phyloP scores from a whole-genome alignment of 176 grass and related monocot species.

The Eremochloa ophiuroides region DNA sequence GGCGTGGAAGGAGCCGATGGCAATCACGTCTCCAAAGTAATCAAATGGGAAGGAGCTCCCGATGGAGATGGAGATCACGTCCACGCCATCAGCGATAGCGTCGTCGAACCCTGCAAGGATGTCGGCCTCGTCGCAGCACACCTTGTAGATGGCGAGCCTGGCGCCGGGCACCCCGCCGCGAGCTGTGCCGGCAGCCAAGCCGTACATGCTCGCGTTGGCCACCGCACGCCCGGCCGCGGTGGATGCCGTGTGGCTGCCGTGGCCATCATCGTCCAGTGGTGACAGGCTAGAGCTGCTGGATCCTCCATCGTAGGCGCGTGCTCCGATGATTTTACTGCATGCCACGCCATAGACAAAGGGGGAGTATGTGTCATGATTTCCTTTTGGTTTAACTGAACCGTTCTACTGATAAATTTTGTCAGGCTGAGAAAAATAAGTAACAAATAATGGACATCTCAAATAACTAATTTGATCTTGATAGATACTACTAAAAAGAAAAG shows the following conservation, averaged over 20 bases:
- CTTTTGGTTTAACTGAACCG: too few relatives aligned
- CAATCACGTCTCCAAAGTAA: background rate
- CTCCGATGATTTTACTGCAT: background rate
- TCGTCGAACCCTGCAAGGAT: background rate
- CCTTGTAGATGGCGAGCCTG: slow-evolving; percentile 35
- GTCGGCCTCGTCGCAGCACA: background rate
- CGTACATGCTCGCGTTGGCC: background rate
- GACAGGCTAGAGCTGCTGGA: background rate
- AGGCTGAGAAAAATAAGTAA: too few relatives aligned
- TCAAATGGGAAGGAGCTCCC: background rate
- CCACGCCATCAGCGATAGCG: background rate
- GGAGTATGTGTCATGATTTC: too few relatives aligned
- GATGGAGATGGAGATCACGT: slow-evolving; percentile 4
- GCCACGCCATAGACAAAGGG: background rate
- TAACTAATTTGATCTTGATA: too few relatives aligned
- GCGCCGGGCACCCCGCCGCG: background rate
- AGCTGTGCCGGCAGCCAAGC: background rate
- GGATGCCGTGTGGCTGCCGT: slow-evolving; percentile 32
- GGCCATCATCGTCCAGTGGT: background rate
- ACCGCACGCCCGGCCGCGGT: slow-evolving; percentile 2
- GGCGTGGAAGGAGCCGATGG: background rate
- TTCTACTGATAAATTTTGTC: too few relatives aligned
- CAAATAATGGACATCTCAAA: too few relatives aligned
- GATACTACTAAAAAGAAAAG: background rate
- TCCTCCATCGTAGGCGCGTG: background rate